phyloP scores from a whole-genome alignment of 75 land plant species.

The Picea glauca region DNA sequence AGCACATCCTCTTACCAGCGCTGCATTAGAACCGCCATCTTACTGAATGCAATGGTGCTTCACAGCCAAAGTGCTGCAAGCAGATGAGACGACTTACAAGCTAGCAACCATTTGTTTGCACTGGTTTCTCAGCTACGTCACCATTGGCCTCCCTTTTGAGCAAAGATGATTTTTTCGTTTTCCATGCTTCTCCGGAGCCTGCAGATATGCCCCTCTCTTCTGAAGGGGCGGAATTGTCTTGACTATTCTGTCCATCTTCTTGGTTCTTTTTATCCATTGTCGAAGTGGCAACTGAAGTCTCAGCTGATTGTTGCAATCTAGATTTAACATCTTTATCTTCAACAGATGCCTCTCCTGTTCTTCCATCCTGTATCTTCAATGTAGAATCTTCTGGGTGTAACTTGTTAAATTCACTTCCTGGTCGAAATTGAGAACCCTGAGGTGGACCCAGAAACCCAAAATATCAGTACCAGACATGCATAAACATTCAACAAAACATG shows the following conservation, averaged over 20 bases:
- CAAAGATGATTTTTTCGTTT: neutral
- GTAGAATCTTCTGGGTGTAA: neutral
- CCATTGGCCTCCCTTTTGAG: conserved; percentile 8
- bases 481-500: neutral
- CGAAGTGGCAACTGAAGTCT: neutral
- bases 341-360: neutral
- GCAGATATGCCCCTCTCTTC: neutral
- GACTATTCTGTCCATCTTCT: neutral
- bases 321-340: conserved; percentile 5
- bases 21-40: neutral
- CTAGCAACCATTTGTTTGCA: conserved; percentile 12
- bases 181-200: conserved; percentile 7
- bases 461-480: neutral
- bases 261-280: neutral
- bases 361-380: neutral
- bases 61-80: conserved; percentile 1
- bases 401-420: neutral
- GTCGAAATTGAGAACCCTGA: neutral
- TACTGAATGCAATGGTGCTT: neutral
- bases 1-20: neutral
- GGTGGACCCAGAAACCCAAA: neutral
- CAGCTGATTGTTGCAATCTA: neutral
- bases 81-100: neutral
- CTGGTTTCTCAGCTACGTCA: neutral
- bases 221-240: neutral